Conservation (phyloP, 2,329 filamentous ascomycete genomes). For the Aspergillus ochraceoroseus region DNA sequence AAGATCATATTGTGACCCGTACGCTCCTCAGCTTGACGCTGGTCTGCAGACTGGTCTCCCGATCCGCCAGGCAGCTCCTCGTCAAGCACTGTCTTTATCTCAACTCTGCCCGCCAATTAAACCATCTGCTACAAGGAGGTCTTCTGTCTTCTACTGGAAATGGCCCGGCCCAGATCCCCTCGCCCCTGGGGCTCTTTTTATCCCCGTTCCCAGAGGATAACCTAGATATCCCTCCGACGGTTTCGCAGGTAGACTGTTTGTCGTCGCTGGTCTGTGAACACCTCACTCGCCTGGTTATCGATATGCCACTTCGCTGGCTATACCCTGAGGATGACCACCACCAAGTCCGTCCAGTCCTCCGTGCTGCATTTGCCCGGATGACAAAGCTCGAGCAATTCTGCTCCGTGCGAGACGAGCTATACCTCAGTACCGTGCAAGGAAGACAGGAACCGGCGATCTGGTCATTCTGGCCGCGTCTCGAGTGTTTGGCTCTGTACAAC, state of each 20-base stretch:
- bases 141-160: background rate
- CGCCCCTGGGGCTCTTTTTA: constrained; percentile 11
- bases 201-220: constrained; percentile 9
- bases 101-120: background rate
- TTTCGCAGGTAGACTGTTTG: constrained; percentile 9
- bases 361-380: constrained; percentile 14
- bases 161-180: background rate
- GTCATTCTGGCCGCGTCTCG: constrained; percentile 16
- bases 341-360: constrained; percentile 8
- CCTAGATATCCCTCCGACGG: constrained; percentile 5
- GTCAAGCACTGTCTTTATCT: constrained; percentile 16
- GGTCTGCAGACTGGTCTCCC: constrained; percentile 13
- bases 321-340: constrained; percentile 12
- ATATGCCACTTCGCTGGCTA: constrained; percentile 13
- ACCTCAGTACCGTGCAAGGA: constrained; percentile 8
- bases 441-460: constrained; percentile 12
- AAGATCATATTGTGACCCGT: constrained; percentile 11
- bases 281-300: constrained; percentile 13
- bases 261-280: background rate
- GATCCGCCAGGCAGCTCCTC: constrained; percentile 13
- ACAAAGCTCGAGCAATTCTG: constrained; percentile 15
- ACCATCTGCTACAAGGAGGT: background rate
- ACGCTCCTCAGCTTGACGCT: constrained; percentile 15
- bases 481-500: constrained; percentile 15
- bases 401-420: constrained; percentile 15